These are phyloP conservation scores for Aspergillus floridensis DNA, from an alignment of 2,329 filamentous ascomycete species.

Conservation along the genomic window DNA sequence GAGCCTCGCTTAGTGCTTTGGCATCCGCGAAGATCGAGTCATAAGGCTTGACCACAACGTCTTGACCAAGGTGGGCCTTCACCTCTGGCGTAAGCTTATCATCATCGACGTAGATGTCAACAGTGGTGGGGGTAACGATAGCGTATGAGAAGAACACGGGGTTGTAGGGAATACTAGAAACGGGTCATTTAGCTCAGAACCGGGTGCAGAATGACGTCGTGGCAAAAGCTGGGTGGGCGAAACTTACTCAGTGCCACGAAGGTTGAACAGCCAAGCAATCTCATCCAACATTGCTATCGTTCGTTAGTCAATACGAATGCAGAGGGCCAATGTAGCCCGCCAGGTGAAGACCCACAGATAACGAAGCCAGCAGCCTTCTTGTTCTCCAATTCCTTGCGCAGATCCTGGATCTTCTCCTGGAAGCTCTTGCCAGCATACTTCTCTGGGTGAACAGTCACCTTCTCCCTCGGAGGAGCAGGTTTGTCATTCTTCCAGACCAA, in stretches of 20 bases:
- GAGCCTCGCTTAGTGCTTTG: slow-evolving; percentile 57
- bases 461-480: slow-evolving; percentile 72
- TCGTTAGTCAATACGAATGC: slow-evolving; percentile 13
- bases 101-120: slow-evolving; percentile 80
- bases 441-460: slow-evolving; percentile 67
- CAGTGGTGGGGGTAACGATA: slow-evolving; percentile 71
- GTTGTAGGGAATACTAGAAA: slow-evolving; percentile 78
- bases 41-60: slow-evolving; percentile 78
- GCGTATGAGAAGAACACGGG: slow-evolving; percentile 98
- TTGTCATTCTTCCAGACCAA: slow-evolving; percentile 76
- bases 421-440: slow-evolving; percentile 80
- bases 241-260: slow-evolving; percentile 77
- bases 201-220: neutral
- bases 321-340: neutral
- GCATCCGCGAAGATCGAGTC: slow-evolving; percentile 75
- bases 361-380: slow-evolving; percentile 85
- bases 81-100: slow-evolving; percentile 70
- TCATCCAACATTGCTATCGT: slow-evolving; percentile 78
- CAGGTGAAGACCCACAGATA: slow-evolving; percentile 54
- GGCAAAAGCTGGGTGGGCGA: neutral
- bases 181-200: slow-evolving; percentile 5
- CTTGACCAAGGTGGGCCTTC: slow-evolving; percentile 65
- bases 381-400: slow-evolving; percentile 89
- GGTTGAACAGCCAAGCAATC: slow-evolving; percentile 97
- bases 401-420: slow-evolving; percentile 75